Evolutionary conservation across 176 grass and related monocot species (phyloP), one percentile per base, ranked within the genome.

Genomic region (Carex kokanica): DNA sequence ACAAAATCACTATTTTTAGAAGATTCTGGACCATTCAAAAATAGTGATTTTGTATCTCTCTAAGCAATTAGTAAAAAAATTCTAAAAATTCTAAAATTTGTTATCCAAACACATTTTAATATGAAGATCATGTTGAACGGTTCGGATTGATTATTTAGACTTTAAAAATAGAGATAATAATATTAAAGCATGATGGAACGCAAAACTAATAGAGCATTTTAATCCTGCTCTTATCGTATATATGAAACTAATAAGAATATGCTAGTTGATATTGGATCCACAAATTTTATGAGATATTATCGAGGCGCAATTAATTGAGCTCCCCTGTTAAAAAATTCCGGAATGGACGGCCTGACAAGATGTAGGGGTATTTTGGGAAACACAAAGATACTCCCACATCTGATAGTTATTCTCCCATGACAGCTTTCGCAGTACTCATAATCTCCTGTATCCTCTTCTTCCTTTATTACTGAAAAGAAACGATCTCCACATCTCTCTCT

Each of bases 321-420:
- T 73, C 69, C 24, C 10, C 18, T 73, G 43, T 68, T 32, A 0
- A 13, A 16, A 62, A 62, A 73, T 24, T 73, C 43, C 69, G 10
- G 20, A n/a, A 73, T 49, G 40, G 18, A 21, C 40, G n/a, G 69
- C 32, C n/a, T 21, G 3, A 13, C 18, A 15, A 6, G 51, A 25
- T 51, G 5, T 10, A 82, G 80, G 80, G 61, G 1, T 7, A 82
- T 47, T 82, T 82, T 82, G 40, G 80, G 57, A 65, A 82, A 49
- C 61, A 53, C 61, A 82, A 68, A 82, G 60, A 82, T 66, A 51
- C 41, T 53, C 18, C 31, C 31, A 14, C 31, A 27, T 82, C 80
- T 82, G 57, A 64, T 65, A 81, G 43, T 66, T 82, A 67, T 82
- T 68, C 80, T 82, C 47, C 3, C 80, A 82, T 82, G 61, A 67